These are phyloP conservation scores for Penicillium sp. DNA, from an alignment of 2,329 filamentous ascomycete genomes.

Conservation along the genomic window DNA sequence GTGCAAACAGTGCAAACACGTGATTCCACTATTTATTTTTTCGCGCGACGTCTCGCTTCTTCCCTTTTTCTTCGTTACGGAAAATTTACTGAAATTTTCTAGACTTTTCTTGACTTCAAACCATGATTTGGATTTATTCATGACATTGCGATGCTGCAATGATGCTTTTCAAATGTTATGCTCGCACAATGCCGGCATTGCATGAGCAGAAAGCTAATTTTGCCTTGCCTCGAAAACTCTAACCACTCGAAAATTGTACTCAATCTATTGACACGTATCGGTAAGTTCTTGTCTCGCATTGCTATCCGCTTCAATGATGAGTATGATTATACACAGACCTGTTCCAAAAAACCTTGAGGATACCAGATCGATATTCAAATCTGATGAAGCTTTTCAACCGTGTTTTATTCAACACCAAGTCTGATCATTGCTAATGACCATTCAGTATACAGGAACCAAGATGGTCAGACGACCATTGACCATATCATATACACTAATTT, in stretches of 20 bases:
- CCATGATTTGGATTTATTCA: not conserved
- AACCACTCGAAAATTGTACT: not conserved
- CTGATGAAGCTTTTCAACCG: not conserved
- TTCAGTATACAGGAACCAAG: not conserved
- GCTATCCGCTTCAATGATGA: not conserved
- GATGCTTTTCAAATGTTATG: not conserved
- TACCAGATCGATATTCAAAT: not conserved
- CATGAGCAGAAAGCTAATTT: not conserved
- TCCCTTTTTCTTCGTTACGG: constrained; percentile 9
- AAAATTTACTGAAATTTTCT: not conserved
- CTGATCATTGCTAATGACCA: not conserved
- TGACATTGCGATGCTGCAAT: not conserved
- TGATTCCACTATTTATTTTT: constrained; percentile 16
- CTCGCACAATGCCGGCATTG: not conserved
- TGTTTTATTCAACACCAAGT: not conserved
- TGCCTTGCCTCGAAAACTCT: not conserved
- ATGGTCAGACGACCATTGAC: not conserved
- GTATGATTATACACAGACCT: not conserved
- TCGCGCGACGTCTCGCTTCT: not conserved
- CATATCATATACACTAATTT: not conserved
- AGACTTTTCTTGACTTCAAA: not conserved
- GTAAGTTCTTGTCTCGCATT: not conserved
- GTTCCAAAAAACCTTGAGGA: not conserved
- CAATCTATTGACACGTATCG: not conserved
- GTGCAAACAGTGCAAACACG: constrained; percentile 23